Percentiles rank a stretch among this genome's conserved stretches.
These are phyloP conservation scores for Sclerotiophoma versabilis DNA, from an alignment of 2,329 filamentous ascomycete genomes.

Conservation along the genomic window DNA sequence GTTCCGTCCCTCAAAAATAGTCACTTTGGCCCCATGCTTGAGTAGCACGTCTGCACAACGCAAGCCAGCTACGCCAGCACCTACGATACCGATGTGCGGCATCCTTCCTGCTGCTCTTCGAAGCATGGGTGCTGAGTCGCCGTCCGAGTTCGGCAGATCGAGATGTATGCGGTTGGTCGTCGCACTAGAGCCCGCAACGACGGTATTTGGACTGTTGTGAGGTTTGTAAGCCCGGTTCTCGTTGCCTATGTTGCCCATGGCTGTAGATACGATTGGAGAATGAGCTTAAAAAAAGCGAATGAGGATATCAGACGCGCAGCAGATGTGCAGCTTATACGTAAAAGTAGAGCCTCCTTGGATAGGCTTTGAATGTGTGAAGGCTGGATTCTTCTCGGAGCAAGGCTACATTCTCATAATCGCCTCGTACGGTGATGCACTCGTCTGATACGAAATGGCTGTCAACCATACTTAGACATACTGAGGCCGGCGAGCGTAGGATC, in stretches of 20 bases:
- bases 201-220: conserved; percentile 26
- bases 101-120: conserved; percentile 43
- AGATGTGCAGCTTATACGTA: not conserved
- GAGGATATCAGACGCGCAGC: not conserved
- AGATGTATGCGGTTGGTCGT: conserved; percentile 37
- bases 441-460: not conserved
- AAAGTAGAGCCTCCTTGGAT: not conserved
- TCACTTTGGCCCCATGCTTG: conserved; percentile 70
- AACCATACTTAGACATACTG: not conserved
- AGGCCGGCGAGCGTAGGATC: not conserved
- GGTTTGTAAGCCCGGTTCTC: conserved; percentile 39
- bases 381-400: not conserved
- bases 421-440: not conserved
- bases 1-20: conserved; percentile 71
- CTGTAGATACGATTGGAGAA: not conserved
- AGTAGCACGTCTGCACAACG: conserved; percentile 73
- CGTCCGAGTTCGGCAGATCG: conserved; percentile 42
- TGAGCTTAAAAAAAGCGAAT: not conserved
- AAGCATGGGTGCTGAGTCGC: conserved; percentile 37
- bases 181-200: conserved; percentile 9
- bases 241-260: conserved; percentile 35
- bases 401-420: not conserved
- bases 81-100: conserved; percentile 71
- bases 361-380: not conserved
- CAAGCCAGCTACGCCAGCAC: conserved; percentile 74